A percentile compares a stretch with the other conserved stretches of the same genome.
phyloP scores from a whole-genome alignment of 2,329 filamentous ascomycete species.

The Hirsutella minnesotensis region DNA sequence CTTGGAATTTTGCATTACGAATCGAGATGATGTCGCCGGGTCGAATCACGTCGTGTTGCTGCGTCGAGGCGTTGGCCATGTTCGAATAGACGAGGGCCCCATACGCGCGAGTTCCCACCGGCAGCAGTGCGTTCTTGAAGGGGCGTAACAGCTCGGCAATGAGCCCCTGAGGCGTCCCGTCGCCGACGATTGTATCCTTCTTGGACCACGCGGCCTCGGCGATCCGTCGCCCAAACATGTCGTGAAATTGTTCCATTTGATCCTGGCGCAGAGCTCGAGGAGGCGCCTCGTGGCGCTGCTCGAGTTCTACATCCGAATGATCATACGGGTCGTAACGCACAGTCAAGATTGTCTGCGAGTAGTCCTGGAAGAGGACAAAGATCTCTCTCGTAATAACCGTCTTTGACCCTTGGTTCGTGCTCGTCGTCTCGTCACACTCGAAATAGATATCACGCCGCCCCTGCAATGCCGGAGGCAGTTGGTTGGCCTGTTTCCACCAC shows the following conservation, averaged over 20 bases:
- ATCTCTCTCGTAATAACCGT: conserved; percentile 66
- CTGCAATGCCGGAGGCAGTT: conserved; percentile 71
- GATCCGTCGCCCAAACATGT: conserved; percentile 69
- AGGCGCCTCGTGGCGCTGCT: conserved; percentile 79
- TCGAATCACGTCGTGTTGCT: conserved; percentile 85
- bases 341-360: conserved; percentile 85
- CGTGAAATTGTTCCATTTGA: conserved; percentile 78
- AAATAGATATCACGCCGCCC: conserved; percentile 71
- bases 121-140: conserved; percentile 60
- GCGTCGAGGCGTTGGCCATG: conserved; percentile 82
- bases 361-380: conserved; percentile 86
- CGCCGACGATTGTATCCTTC: conserved; percentile 71
- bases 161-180: conserved; percentile 69
- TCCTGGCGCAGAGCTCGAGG: conserved; percentile 78
- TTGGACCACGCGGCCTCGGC: conserved; percentile 56
- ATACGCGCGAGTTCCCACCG: conserved; percentile 80
- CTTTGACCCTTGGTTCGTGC: conserved; percentile 57
- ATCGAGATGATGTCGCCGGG: conserved; percentile 87
- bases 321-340: conserved; percentile 68
- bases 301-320: conserved; percentile 58
- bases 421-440: conserved; percentile 68
- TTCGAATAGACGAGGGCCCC: conserved; percentile 91
- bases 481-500: conserved; percentile 81
- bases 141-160: conserved; percentile 69
- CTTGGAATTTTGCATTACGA: conserved; percentile 87